Evolutionary conservation across 2,329 filamentous ascomycete genomes (phyloP).

Genomic region (Exutisphaerella laricina): DNA sequence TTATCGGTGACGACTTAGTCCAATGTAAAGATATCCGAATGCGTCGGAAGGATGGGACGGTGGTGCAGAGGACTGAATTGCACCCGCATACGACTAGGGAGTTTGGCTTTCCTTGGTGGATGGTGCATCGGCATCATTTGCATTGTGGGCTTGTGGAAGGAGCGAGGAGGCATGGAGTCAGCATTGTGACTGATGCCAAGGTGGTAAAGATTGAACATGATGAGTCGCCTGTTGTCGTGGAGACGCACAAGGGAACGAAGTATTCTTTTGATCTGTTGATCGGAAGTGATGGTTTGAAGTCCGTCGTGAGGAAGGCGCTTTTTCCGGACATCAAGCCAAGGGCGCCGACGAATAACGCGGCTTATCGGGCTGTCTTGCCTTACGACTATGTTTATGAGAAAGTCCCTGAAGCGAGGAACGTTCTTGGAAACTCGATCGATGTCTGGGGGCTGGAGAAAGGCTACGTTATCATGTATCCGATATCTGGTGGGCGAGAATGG

Average conservation of each 20-base stretch:
- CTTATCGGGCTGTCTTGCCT: slow-evolving; percentile 42
- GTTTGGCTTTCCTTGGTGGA: slow-evolving; percentile 39
- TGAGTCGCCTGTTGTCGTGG: slow-evolving; percentile 26
- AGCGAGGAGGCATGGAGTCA: slow-evolving; percentile 36
- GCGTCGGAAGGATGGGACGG: slow-evolving; percentile 35
- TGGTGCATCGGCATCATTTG: slow-evolving; percentile 45
- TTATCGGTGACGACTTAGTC: slow-evolving; percentile 41
- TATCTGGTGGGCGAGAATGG: slow-evolving; percentile 39
- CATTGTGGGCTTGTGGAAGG: slow-evolving; percentile 40
- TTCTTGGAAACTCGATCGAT: slow-evolving; percentile 35
- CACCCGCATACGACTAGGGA: slow-evolving; percentile 25
- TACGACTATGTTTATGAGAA: slow-evolving; percentile 34
- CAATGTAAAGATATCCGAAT: slow-evolving; percentile 37
- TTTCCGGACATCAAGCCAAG: slow-evolving; percentile 38
- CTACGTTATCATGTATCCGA: slow-evolving; percentile 44
- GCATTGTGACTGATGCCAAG: slow-evolving; percentile 34
- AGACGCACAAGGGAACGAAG: slow-evolving; percentile 23
- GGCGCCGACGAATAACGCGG: slow-evolving; percentile 38
- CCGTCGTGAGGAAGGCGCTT: slow-evolving; percentile 34
- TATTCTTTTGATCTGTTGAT: slow-evolving; percentile 25
- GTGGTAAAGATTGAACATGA: slow-evolving; percentile 32
- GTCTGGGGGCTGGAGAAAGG: slow-evolving; percentile 39
- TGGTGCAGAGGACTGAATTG: slow-evolving; percentile 24
- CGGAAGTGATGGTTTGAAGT: slow-evolving; percentile 26
- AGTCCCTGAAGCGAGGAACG: slow-evolving; percentile 14